Base-by-base conservation (phyloP, 202 grass and related monocot species). In the Tripidium arundinaceum region DNA sequence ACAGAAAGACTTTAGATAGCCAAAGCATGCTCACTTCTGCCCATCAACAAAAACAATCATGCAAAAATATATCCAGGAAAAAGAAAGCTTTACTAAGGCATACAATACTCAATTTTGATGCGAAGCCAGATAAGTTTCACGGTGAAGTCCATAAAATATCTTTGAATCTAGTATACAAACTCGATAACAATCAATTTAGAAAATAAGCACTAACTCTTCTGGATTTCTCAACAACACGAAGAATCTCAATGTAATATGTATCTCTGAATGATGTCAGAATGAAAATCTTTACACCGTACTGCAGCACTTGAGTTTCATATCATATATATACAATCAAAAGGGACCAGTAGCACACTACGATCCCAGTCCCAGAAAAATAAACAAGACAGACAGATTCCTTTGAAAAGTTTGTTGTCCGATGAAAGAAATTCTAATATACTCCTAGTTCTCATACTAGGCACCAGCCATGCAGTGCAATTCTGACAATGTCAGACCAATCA, bases 281-380 rank as follows among this genome's bases (percentile, higher is more conserved):
- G 75, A 98, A 98, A 65, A 98, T 89, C 86, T 90, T 98, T 22
- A 98, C 92, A 36, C 95, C 95, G 37, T 98, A 98, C 95, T 98
- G 90, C 87, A 91, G 37, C 37, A 37, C 22, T 69, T 71, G 8
- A 75, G 69, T 83, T 54, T 45, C 16, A 54, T n/a, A 40, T 3
- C 22, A 26, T 26, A 59, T 59, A 26, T 26, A 59, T 19, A 26
- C 55, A 42, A 59, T 52, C 22, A 70, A 67, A 76, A 15, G 3
- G 25, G 50, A 7, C 54, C 54, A 24, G 22, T 24, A 57, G n/a
- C 24, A 50, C n/a, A 52, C 7, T n/a, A 52, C 8, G 18, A 52
- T 52, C 18, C 18, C 18, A 11, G 54, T 24, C 54, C n/a, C 3
- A 11, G 21, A 11, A 24, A 58, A 41, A 46, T 50, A 37, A 70